Evolutionary conservation across 2,329 filamentous ascomycete genomes (phyloP).

Genomic region (Penicillium sp.): DNA sequence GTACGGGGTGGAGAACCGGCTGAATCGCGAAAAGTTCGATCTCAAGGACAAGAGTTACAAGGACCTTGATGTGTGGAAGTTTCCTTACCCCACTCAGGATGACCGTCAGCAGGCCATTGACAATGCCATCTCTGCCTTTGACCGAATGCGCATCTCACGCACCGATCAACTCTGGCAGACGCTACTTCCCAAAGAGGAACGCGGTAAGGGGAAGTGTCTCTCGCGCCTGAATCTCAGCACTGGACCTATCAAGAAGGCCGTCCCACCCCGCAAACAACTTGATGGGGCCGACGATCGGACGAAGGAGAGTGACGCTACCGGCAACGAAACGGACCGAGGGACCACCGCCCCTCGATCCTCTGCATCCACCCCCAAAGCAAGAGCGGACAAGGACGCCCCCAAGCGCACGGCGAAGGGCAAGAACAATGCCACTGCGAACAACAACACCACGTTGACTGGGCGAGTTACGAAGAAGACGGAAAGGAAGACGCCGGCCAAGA

Average conservation of each 20-base stretch:
- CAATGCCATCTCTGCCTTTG: conserved; percentile 58
- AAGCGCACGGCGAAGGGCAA: conserved; percentile 40
- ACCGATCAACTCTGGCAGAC: conserved; percentile 59
- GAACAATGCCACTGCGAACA: conserved; percentile 31
- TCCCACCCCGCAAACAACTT: conserved; percentile 36
- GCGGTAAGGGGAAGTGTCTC: conserved; percentile 56
- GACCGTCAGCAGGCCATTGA: conserved; percentile 57
- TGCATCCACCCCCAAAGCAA: conserved; percentile 31
- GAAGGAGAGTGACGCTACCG: conserved; percentile 31
- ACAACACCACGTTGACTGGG: conserved; percentile 45
- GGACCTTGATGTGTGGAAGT: conserved; percentile 58
- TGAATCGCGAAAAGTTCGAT: conserved; percentile 47
- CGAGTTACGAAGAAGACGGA: conserved; percentile 45
- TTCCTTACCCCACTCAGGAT: conserved; percentile 51
- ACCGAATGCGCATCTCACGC: conserved; percentile 55
- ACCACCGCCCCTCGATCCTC: conserved; percentile 24
- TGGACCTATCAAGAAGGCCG: conserved; percentile 36
- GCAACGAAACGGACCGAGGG: conserved; percentile 37
- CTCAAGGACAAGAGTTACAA: conserved; percentile 55
- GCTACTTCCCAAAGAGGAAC: conserved; percentile 55
- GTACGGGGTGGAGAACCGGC: conserved; percentile 47
- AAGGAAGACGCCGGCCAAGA: conserved; percentile 33
- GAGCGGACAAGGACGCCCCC: conserved; percentile 38
- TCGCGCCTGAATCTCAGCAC: conserved; percentile 52
- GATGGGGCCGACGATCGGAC: conserved; percentile 34